A percentile compares a stretch with the other conserved stretches of the same genome.
Evolutionary conservation across 2,329 filamentous ascomycete genomes (phyloP).

Genomic region (Penicillium brasilianum): DNA sequence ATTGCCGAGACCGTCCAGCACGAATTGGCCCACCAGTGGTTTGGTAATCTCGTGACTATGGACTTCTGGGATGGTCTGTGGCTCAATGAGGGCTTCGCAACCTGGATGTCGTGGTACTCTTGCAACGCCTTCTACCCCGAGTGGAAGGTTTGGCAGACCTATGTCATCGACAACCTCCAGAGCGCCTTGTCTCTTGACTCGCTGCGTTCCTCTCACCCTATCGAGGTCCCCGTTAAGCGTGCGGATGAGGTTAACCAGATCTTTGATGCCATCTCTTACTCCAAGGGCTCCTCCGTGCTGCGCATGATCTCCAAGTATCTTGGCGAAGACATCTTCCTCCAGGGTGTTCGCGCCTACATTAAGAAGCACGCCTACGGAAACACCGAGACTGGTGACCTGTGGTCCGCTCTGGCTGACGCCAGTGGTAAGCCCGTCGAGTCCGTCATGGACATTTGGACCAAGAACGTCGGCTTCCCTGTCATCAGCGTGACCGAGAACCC

Average conservation of each 20-base stretch:
- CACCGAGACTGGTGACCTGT: slow-evolving; percentile 87
- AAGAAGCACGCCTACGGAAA: slow-evolving; percentile 98
- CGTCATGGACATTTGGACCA: slow-evolving; percentile 96
- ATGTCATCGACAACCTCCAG: slow-evolving; percentile 90
- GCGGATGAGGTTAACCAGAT: slow-evolving; percentile 98
- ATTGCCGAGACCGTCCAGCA: slow-evolving; percentile 96
- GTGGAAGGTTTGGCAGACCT: slow-evolving; percentile 97
- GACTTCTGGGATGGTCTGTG: slow-evolving; percentile 98
- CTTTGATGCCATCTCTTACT: slow-evolving; percentile 96
- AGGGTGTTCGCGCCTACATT: slow-evolving; percentile 87
- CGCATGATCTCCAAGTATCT: slow-evolving; percentile 97
- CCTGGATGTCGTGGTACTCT: slow-evolving; percentile 92
- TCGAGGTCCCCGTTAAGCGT: slow-evolving; percentile 93
- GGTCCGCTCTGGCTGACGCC: slow-evolving; percentile 83
- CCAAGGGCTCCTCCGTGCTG: slow-evolving; percentile 92
- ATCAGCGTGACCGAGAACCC: slow-evolving; percentile 81
- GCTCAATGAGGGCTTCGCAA: slow-evolving; percentile 93
- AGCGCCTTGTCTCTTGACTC: slow-evolving; percentile 87
- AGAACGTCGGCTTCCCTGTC: slow-evolving; percentile 92
- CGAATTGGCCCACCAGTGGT: slow-evolving; percentile 97
- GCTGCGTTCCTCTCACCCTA: slow-evolving; percentile 90
- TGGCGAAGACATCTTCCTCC: slow-evolving; percentile 89
- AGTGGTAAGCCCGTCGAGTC: slow-evolving; percentile 89
- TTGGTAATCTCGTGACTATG: slow-evolving; percentile 96
- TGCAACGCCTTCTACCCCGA: slow-evolving; percentile 96